A percentile compares a stretch with the other conserved stretches of the same genome.
Evolutionary conservation across 2,329 filamentous ascomycete species (phyloP).

Genomic region (Pseudopyricularia cyperi): DNA sequence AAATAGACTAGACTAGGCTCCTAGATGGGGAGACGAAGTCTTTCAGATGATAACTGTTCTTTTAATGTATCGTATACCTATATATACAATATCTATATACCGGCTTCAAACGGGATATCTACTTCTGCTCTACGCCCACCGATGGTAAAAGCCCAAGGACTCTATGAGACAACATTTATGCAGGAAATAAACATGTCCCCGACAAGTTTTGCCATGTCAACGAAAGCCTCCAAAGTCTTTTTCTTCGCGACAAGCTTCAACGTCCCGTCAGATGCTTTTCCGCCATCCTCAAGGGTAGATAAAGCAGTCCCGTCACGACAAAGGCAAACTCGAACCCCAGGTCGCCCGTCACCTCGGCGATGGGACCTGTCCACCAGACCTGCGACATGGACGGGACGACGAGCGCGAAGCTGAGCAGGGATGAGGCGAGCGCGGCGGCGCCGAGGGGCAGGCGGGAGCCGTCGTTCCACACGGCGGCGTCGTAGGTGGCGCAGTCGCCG

Average conservation of each 20-base stretch:
- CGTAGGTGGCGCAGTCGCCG: constrained; percentile 9
- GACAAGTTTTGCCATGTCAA: too few species aligned
- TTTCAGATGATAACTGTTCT: too few species aligned
- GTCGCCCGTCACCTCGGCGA: constrained; percentile 28
- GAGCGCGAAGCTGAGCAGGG: constrained; percentile 10
- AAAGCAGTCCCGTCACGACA: constrained; percentile 24
- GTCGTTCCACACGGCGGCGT: constrained; percentile 12
- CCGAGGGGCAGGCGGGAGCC: constrained; percentile 12
- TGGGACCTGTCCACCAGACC: constrained; percentile 28
- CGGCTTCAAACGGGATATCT: too few species aligned
- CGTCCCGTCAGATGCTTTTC: constrained; percentile 12
- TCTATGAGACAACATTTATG: too few species aligned
- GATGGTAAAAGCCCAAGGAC: too few species aligned
- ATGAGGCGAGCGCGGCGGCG: constrained; percentile 11
- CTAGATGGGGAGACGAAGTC: too few species aligned
- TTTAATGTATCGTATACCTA: too few species aligned
- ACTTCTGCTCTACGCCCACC: too few species aligned
- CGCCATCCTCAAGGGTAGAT: constrained; percentile 23
- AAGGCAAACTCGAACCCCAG: constrained; percentile 32
- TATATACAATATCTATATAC: too few species aligned
- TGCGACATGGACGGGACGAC: constrained; percentile 28
- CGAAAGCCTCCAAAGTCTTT: too few species aligned
- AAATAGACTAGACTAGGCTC: too few species aligned
- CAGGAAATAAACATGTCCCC: too few species aligned
- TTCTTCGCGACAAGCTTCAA: not conserved